Percentiles rank a stretch among this genome's conserved stretches.
phyloP scores from a whole-genome alignment of 1,139 yeast species.

The Magnusiomyces sp. region DNA sequence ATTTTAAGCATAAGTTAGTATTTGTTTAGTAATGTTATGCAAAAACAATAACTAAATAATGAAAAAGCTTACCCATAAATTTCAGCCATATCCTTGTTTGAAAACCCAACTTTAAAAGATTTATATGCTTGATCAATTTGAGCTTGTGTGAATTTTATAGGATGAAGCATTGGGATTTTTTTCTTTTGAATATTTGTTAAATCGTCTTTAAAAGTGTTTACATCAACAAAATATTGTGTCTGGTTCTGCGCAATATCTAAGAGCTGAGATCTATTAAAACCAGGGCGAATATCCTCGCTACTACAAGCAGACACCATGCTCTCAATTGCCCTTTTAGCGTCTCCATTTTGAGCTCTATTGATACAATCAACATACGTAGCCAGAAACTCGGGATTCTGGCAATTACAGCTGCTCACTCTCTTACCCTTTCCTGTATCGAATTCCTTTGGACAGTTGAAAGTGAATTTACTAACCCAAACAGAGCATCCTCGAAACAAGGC shows the following conservation, averaged over 20 bases:
- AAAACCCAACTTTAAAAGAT: conserved; percentile 1
- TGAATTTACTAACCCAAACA: not conserved
- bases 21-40: not conserved
- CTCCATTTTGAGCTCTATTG: conserved; percentile 5
- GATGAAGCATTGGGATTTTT: not conserved
- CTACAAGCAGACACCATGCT: not conserved
- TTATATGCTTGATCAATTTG: not conserved
- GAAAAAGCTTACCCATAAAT: conserved; percentile 1
- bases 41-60: not conserved
- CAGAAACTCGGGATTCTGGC: conserved; percentile 7
- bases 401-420: conserved; percentile 2
- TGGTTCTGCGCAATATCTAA: too few relatives aligned
- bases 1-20: not conserved
- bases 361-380: conserved; percentile 10
- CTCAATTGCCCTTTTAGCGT: not conserved
- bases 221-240: too few relatives aligned
- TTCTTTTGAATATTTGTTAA: too few relatives aligned
- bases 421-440: not conserved
- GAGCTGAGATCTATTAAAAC: not conserved
- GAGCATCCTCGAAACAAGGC: conserved; percentile 1
- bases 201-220: too few relatives aligned
- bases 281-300: not conserved
- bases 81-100: conserved; percentile 1
- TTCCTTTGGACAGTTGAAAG: not conserved
- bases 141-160: conserved; percentile 1